Conservation (phyloP, 23 red algal genomes). For the Gracilaria gracilis region DNA sequence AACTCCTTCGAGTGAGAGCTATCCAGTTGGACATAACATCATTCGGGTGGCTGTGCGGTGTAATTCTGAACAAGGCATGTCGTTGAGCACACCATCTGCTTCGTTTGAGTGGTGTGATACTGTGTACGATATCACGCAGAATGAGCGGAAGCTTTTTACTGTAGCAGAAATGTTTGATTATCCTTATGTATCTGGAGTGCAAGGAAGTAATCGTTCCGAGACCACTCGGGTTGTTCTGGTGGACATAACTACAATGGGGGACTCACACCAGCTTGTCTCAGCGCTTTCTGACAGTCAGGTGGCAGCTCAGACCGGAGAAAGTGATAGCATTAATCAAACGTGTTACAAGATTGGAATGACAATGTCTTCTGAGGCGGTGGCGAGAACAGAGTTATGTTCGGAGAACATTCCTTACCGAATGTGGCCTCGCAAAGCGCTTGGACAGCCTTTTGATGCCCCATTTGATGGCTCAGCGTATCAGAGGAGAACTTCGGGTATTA, state of each 20-base stretch:
- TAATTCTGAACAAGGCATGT: slow-evolving; percentile 60
- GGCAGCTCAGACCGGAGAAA: slow-evolving; percentile 31
- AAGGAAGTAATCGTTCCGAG: slow-evolving; percentile 63
- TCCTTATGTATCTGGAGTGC: slow-evolving; percentile 60
- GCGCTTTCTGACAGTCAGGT: slow-evolving; percentile 35
- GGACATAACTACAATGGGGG: slow-evolving; percentile 46
- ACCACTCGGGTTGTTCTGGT: slow-evolving; percentile 48
- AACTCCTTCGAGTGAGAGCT: not conserved
- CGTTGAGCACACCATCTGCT: slow-evolving; percentile 31
- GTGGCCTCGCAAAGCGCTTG: slow-evolving; percentile 50
- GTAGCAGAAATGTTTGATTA: slow-evolving; percentile 64
- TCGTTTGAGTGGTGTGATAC: slow-evolving; percentile 64
- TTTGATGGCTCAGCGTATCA: slow-evolving; percentile 39
- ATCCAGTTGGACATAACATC: slow-evolving; percentile 44
- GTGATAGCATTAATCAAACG: slow-evolving; percentile 3
- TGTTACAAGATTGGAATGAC: slow-evolving; percentile 63
- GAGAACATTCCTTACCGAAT: slow-evolving; percentile 52
- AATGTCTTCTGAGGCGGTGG: slow-evolving; percentile 13
- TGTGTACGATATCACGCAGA: slow-evolving; percentile 34
- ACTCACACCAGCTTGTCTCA: slow-evolving; percentile 40
- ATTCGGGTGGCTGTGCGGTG: slow-evolving; percentile 60
- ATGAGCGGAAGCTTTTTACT: slow-evolving; percentile 36
- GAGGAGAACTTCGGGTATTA: slow-evolving; percentile 43
- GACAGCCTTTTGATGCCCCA: slow-evolving; percentile 2
- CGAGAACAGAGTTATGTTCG: slow-evolving; percentile 21